phyloP scores from a whole-genome alignment of 352 stramenopile genomes.

The Peronosclerospora sorghi region DNA sequence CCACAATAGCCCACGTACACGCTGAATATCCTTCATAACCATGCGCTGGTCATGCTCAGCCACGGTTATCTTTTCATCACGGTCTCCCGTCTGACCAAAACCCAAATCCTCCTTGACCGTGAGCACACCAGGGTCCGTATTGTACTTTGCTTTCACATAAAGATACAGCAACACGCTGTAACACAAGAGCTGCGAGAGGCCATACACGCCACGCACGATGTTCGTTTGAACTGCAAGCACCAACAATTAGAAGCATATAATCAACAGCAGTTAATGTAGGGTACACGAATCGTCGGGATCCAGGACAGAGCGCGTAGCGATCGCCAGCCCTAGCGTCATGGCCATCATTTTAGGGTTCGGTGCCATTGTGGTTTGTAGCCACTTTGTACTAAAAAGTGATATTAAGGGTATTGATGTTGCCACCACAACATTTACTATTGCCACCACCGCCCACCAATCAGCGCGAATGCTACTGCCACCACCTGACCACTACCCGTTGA shows the following conservation, averaged over 20 bases:
- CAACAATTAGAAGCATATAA: neutral
- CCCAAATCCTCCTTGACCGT: conserved; percentile 69
- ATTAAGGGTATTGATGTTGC: too few relatives aligned
- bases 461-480: too few relatives aligned
- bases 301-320: conserved; percentile 54
- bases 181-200: conserved; percentile 53
- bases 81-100: conserved; percentile 62
- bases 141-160: conserved; percentile 68
- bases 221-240: conserved; percentile 36
- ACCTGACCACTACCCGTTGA: too few relatives aligned
- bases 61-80: conserved; percentile 73
- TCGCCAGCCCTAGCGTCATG: conserved; percentile 48
- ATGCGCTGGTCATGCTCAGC: conserved; percentile 73
- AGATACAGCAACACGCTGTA: conserved; percentile 46
- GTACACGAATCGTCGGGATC: conserved; percentile 49
- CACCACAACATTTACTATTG: too few relatives aligned
- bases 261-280: neutral
- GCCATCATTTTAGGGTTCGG: conserved; percentile 75
- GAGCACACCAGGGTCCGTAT: conserved; percentile 59
- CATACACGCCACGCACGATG: conserved; percentile 44
- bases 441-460: too few relatives aligned
- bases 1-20: conserved; percentile 23
- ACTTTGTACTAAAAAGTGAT: too few relatives aligned
- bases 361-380: conserved; percentile 34
- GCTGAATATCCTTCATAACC: conserved; percentile 58